Percentiles rank a stretch among this genome's conserved stretches.
These are phyloP conservation scores for Aureobasidium subglaciale DNA, from an alignment of 2,329 filamentous ascomycete genomes.

Conservation along the genomic window DNA sequence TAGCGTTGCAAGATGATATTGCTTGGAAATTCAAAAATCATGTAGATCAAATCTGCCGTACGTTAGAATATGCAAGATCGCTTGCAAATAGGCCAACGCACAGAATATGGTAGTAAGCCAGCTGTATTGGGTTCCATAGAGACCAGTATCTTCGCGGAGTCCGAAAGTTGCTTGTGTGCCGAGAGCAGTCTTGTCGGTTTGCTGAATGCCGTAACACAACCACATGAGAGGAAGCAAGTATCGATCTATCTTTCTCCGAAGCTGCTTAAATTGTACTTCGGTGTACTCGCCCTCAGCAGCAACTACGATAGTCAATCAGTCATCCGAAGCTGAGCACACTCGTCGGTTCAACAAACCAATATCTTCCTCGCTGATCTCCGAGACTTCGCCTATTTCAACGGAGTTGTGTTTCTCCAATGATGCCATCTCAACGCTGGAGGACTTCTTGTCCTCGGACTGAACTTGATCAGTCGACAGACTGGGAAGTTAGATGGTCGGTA, in stretches of 20 bases:
- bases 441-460: background rate
- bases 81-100: background rate
- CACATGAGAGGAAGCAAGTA: conserved; percentile 44
- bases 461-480: background rate
- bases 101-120: conserved; percentile 38
- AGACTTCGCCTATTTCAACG: background rate
- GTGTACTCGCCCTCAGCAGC: conserved; percentile 20
- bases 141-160: conserved; percentile 39
- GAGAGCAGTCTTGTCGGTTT: conserved; percentile 39
- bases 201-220: conserved; percentile 44
- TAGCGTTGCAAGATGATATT: conserved; percentile 31
- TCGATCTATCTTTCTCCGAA: conserved; percentile 36
- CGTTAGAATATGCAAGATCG: background rate
- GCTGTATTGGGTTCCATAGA: conserved; percentile 33
- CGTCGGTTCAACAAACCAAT: background rate
- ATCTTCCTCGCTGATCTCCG: background rate
- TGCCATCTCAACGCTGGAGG: background rate
- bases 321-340: no score
- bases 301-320: background rate
- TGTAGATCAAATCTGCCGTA: conserved; percentile 31
- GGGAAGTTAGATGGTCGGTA: background rate
- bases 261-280: conserved; percentile 23
- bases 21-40: conserved; percentile 31
- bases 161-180: conserved; percentile 42
- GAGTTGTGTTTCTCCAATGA: background rate